These are phyloP conservation scores for Cordia subcordata DNA, from an alignment of 257 asterid species.

Conservation along the genomic window DNA sequence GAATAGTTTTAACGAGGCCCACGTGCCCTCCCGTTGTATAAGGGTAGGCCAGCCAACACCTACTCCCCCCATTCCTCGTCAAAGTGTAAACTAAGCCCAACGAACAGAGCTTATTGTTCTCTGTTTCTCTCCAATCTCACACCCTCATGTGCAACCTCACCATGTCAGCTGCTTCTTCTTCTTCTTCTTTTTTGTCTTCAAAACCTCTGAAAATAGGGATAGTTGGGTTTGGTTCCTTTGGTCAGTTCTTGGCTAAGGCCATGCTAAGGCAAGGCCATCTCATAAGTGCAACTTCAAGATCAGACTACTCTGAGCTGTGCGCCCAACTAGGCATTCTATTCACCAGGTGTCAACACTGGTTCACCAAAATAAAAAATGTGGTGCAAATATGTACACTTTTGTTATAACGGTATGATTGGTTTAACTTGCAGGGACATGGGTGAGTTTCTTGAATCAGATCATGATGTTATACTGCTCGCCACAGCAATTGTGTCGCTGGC, in stretches of 20 bases:
- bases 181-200: slow-evolving; percentile 19
- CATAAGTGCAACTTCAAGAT: slow-evolving; percentile 63
- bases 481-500: slow-evolving; percentile 74
- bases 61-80: no score
- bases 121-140: slow-evolving; percentile 1
- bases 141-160: slow-evolving; percentile 9
- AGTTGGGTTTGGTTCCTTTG: slow-evolving; percentile 81
- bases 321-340: slow-evolving; percentile 54
- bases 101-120: no score
- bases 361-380: no score
- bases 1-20: no score
- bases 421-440: slow-evolving; percentile 41
- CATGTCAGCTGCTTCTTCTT: slow-evolving; percentile 32
- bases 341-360: slow-evolving; percentile 39
- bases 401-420: neutral
- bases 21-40: no score
- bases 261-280: slow-evolving; percentile 67
- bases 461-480: slow-evolving; percentile 61
- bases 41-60: no score
- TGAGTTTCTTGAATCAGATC: slow-evolving; percentile 53
- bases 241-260: slow-evolving; percentile 61
- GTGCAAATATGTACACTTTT: neutral
- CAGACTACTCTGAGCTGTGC: slow-evolving; percentile 63
- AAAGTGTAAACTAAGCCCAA: no score
- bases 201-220: slow-evolving; percentile 56